A percentile compares a stretch with the other conserved stretches of the same genome.
Evolutionary conservation across 2,329 filamentous ascomycete species (phyloP).

Genomic region (Sporothrix mexicana): DNA sequence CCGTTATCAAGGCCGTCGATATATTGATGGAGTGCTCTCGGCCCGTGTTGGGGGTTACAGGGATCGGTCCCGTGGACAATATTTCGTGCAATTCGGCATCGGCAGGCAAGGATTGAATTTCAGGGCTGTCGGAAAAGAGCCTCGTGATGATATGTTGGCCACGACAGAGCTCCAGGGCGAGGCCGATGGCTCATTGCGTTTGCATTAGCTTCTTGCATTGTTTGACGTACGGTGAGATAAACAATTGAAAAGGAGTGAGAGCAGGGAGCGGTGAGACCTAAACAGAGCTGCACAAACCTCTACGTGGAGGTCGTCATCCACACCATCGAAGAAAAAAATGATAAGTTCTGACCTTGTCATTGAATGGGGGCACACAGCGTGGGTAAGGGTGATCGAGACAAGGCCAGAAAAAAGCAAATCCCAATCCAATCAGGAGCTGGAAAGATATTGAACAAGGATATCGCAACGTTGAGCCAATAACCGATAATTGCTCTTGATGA

Average conservation of each 20-base stretch:
- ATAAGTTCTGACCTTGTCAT: background rate
- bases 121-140: background rate
- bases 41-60: background rate
- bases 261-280: constrained; percentile 23
- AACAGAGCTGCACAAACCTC: constrained; percentile 17
- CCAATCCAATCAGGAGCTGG: background rate
- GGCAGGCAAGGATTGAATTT: background rate
- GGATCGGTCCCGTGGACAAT: constrained; percentile 7
- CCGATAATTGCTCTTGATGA: background rate
- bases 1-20: background rate
- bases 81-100: background rate
- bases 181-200: too few species aligned
- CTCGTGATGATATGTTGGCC: background rate
- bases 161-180: background rate
- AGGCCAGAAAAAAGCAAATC: background rate
- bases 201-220: background rate
- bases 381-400: background rate
- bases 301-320: background rate
- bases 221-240: background rate
- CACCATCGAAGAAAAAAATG: background rate
- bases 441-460: background rate
- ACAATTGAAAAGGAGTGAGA: background rate
- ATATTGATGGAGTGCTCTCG: background rate
- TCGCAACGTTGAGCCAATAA: background rate
- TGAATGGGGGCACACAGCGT: constrained; percentile 14